Evolutionary conservation across 495 filamentous ascomycete species (phyloP).

Genomic region (Podospora pseudopauciseta): DNA sequence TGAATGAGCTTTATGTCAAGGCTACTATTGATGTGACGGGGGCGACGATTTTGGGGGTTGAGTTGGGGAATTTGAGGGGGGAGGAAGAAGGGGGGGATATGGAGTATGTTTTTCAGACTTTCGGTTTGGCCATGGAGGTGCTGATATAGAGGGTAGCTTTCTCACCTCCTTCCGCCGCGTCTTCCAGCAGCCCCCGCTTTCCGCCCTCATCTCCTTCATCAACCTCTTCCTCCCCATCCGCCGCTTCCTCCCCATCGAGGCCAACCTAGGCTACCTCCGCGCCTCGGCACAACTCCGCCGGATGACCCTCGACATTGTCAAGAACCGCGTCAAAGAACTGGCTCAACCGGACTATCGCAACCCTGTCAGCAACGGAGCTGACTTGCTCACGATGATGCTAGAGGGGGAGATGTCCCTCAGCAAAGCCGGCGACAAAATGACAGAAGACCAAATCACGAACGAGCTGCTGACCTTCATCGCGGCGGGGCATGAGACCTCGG

Average conservation of each 20-base stretch:
- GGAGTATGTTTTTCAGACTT: too few relatives aligned
- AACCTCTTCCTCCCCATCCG: slow-evolving; percentile 26
- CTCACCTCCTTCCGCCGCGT: slow-evolving; percentile 23
- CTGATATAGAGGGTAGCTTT: slow-evolving; percentile 12
- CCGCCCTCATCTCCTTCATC: slow-evolving; percentile 30
- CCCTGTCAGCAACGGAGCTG: slow-evolving; percentile 41
- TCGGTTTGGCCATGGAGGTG: not conserved
- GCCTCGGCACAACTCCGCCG: slow-evolving; percentile 17
- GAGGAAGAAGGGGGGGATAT: not conserved
- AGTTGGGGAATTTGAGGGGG: slow-evolving; percentile 49
- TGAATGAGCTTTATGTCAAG: slow-evolving; percentile 15
- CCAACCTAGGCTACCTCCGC: slow-evolving; percentile 22
- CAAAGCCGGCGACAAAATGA: not conserved
- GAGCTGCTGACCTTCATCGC: slow-evolving; percentile 31
- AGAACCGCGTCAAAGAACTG: slow-evolving; percentile 24
- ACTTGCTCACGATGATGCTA: slow-evolving; percentile 1
- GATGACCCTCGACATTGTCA: slow-evolving; percentile 19
- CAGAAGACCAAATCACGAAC: not conserved
- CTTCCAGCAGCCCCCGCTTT: slow-evolving; percentile 27
- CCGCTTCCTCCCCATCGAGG: slow-evolving; percentile 24
- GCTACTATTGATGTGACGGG: slow-evolving; percentile 68
- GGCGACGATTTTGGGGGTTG: slow-evolving; percentile 60
- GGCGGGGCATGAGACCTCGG: slow-evolving; percentile 31
- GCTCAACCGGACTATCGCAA: slow-evolving; percentile 35
- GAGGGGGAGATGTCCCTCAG: not conserved